Evolutionary conservation across 2,329 filamentous ascomycete species (phyloP).

Genomic region (Aspergillus piperis): DNA sequence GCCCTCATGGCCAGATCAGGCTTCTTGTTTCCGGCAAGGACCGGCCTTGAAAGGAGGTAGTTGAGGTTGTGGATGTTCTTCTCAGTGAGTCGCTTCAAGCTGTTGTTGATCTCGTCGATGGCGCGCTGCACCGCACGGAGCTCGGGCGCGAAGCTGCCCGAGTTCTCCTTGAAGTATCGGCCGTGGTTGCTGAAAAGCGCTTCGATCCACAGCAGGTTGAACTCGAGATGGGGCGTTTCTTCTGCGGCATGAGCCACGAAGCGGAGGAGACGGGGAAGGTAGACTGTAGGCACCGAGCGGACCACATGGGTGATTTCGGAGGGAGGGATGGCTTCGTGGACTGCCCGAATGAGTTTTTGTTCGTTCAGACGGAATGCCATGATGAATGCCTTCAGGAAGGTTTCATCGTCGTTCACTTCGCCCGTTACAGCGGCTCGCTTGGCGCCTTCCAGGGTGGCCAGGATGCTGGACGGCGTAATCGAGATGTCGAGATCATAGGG

Average conservation of each 20-base stretch:
- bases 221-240: slow-evolving; percentile 88
- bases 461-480: slow-evolving; percentile 83
- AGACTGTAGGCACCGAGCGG: slow-evolving; percentile 76
- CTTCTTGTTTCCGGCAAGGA: slow-evolving; percentile 34
- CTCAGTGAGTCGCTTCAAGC: slow-evolving; percentile 79
- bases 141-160: slow-evolving; percentile 78
- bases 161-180: slow-evolving; percentile 77
- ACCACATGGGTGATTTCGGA: slow-evolving; percentile 76
- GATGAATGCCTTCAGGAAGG: slow-evolving; percentile 83
- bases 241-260: slow-evolving; percentile 88
- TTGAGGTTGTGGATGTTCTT: slow-evolving; percentile 89
- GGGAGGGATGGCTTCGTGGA: slow-evolving; percentile 81
- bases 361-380: slow-evolving; percentile 98
- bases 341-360: slow-evolving; percentile 73
- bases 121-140: slow-evolving; percentile 79
- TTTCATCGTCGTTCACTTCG: slow-evolving; percentile 69
- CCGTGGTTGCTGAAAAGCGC: slow-evolving; percentile 79
- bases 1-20: slow-evolving; percentile 29
- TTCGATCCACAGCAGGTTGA: slow-evolving; percentile 91
- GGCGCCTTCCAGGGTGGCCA: slow-evolving; percentile 66
- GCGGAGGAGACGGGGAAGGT: slow-evolving; percentile 79
- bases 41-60: slow-evolving; percentile 66
- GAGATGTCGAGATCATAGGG: slow-evolving; percentile 94
- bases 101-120: slow-evolving; percentile 75
- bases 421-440: slow-evolving; percentile 33